phyloP scores from a whole-genome alignment of 202 grass and related monocot genomes.

The Miscanthus sacchariflorus region DNA sequence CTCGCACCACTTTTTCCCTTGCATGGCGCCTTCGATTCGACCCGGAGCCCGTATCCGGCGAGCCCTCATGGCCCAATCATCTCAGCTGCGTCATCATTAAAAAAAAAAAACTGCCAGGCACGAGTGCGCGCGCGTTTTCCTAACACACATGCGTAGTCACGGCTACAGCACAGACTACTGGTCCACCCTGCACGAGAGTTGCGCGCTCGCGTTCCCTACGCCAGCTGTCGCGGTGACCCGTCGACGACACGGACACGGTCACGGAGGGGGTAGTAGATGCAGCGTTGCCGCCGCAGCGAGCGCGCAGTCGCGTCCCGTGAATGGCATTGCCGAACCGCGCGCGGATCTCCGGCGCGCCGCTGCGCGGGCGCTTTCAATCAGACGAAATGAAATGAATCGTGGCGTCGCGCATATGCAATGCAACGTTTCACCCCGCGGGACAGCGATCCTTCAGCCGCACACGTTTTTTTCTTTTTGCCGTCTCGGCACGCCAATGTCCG shows the following conservation, averaged over 20 bases:
- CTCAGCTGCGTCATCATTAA: not conserved
- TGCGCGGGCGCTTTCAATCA: constrained; percentile 46
- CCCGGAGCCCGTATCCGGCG: not conserved
- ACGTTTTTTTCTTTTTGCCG: not conserved
- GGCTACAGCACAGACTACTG: not conserved
- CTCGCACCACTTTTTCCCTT: not conserved
- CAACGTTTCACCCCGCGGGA: constrained; percentile 31
- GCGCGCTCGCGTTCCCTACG: not conserved
- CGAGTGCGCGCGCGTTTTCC: not conserved
- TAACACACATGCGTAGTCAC: not conserved
- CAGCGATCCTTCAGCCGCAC: constrained; percentile 44
- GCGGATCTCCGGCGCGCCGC: not conserved
- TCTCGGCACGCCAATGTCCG: not conserved
- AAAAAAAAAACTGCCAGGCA: not conserved
- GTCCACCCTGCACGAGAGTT: constrained; percentile 3
- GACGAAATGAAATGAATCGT: not conserved
- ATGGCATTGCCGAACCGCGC: not conserved
- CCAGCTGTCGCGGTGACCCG: not conserved
- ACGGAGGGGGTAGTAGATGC: not conserved
- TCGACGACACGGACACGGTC: not conserved
- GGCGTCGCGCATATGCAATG: constrained; percentile 4
- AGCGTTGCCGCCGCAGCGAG: not conserved
- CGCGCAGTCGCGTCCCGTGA: constrained; percentile 22
- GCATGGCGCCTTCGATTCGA: not conserved
- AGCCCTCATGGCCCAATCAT: not conserved